Conservation (phyloP, 1,284 basidiomycete genomes). For the Termitomyces sp. region DNA sequence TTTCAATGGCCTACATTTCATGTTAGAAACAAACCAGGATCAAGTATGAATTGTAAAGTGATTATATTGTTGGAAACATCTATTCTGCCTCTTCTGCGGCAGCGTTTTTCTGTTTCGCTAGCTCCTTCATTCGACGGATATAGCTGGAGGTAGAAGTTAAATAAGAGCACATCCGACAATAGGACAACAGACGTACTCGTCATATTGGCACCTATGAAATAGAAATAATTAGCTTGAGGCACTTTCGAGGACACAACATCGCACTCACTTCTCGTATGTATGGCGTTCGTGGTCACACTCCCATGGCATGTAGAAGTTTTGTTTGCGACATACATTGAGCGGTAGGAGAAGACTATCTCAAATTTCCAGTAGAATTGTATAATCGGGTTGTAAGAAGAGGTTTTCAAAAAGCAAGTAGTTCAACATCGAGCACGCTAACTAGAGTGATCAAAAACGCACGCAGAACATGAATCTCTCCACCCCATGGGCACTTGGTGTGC, state of each 20-base stretch:
- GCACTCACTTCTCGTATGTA: conserved; percentile 38
- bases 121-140: conserved; percentile 78
- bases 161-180: conserved; percentile 6
- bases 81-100: conserved; percentile 14
- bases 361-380: not conserved
- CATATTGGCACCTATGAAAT: conserved; percentile 74
- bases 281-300: conserved; percentile 42
- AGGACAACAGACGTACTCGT: conserved; percentile 60
- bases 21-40: not conserved
- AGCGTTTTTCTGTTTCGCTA: conserved; percentile 64
- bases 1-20: not conserved
- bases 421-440: not conserved
- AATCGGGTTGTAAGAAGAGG: not conserved
- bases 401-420: not conserved
- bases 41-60: not conserved
- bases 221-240: conserved; percentile 1
- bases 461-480: conserved; percentile 89
- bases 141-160: conserved; percentile 44
- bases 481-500: conserved; percentile 71
- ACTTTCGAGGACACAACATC: not conserved
- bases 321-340: conserved; percentile 32
- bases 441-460: conserved; percentile 49
- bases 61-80: conserved; percentile 11
- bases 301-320: conserved; percentile 36
- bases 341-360: conserved; percentile 16